Base-by-base conservation (phyloP, 441 rosid species). In the Adansonia madagascariensis region DNA sequence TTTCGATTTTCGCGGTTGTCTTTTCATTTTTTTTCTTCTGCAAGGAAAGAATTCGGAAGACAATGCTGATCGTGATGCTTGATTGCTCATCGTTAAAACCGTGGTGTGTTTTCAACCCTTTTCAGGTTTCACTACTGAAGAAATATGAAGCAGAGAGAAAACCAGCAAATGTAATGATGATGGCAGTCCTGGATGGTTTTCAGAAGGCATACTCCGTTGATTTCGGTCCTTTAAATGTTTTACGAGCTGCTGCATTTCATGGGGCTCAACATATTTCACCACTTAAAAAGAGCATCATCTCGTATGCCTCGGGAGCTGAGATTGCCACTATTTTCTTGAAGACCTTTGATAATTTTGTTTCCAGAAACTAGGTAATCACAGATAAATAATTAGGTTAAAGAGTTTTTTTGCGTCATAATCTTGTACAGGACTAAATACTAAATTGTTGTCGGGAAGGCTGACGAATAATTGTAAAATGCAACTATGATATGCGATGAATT, bases 61-160 rank as follows among this genome's bases (percentile, higher is more conserved):
- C 22, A 17, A 41, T 7, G 9, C 24, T 18, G 27, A 41, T 49
- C 11, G 9, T 3, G 17, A 68, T 68, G 73, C 17, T 47, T 17
- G 0, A 50, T 47, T 18, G 35, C 47, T 52, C 43, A 53, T 67
- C 53, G 20, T 66, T 74, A 67, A 60, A 60, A 27, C 46, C 56
- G 1, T 7, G 18, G 1, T 27, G 57, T 31, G 50, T 75, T 60
- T 24, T 10, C 5, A 46, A 46, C 12, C 17, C 3, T 12, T 20
- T 83, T 80, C 81, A 95, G 99, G 84, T 80, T 0, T 85, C 87
- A 3, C 80, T 88, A 44, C 75, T 95, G 69, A 90, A 88, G 80
- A 88, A 85, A 74, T 95, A 93, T 60, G 97, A 94, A 81, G 90
- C 92, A 0, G 97, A 92, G 73, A 90, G 99, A 81, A 95, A 92